phyloP scores from a whole-genome alignment of 306 rosid genomes.

The Coriaria nepalensis region DNA sequence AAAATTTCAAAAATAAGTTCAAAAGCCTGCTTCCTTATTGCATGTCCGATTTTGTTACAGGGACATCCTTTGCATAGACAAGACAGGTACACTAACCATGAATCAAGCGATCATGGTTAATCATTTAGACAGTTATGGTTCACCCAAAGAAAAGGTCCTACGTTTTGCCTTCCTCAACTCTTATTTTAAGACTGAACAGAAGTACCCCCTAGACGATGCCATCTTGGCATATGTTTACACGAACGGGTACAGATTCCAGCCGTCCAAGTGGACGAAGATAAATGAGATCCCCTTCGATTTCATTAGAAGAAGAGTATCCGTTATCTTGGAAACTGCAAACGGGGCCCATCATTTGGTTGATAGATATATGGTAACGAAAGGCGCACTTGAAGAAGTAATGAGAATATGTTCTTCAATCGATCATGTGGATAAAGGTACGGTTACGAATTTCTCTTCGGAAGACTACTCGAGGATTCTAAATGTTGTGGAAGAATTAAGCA shows the following conservation, averaged over 20 bases:
- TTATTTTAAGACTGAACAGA: constrained; percentile 68
- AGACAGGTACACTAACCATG: constrained; percentile 82
- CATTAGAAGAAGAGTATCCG: constrained; percentile 67
- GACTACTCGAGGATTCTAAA: constrained; percentile 35
- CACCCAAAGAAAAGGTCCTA: constrained; percentile 42
- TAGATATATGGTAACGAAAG: constrained; percentile 58
- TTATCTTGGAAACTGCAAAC: constrained; percentile 45
- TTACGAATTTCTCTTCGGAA: constrained; percentile 24
- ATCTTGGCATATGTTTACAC: constrained; percentile 62
- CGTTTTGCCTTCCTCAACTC: constrained; percentile 67
- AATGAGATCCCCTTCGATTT: constrained; percentile 87
- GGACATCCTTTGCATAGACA: constrained; percentile 81
- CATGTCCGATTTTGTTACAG: constrained; percentile 21
- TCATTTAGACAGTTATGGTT: constrained; percentile 36
- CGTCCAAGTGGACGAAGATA: constrained; percentile 61
- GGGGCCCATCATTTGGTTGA: constrained; percentile 16
- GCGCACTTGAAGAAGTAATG: constrained; percentile 71
- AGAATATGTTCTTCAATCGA: constrained; percentile 52
- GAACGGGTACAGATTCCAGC: constrained; percentile 63
- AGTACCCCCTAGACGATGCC: constrained; percentile 76
- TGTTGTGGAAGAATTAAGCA: constrained; percentile 52
- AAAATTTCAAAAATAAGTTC: not conserved
- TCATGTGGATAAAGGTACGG: constrained; percentile 21
- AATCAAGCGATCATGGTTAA: constrained; percentile 57
- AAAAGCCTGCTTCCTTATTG: not conserved